These are phyloP conservation scores for Ogataea siamensis DNA, from an alignment of 805 yeast genomes.

Conservation along the genomic window DNA sequence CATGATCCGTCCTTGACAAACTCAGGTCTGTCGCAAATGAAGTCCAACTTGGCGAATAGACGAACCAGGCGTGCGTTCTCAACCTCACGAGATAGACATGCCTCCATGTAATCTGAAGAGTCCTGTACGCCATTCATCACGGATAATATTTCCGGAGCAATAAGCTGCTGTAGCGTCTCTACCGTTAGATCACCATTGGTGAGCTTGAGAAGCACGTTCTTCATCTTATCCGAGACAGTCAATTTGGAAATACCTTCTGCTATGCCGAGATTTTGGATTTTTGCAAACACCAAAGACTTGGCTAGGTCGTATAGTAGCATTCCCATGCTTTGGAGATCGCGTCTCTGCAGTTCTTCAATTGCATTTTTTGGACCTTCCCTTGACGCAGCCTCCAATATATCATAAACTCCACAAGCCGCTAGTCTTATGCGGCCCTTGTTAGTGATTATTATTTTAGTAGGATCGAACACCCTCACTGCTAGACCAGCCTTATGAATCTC, in stretches of 20 bases:
- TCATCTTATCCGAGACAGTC: conserved; percentile 45
- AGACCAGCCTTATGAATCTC: conserved; percentile 64
- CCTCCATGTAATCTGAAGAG: conserved; percentile 57
- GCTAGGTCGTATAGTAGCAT: conserved; percentile 56
- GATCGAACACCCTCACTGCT: conserved; percentile 59
- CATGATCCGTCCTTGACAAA: conserved; percentile 52
- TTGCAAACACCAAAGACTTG: conserved; percentile 29
- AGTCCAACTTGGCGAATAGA: conserved; percentile 75
- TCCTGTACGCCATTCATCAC: conserved; percentile 50
- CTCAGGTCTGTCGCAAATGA: conserved; percentile 74
- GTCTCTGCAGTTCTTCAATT: conserved; percentile 23
- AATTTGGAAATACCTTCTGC: conserved; percentile 28
- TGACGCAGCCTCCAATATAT: conserved; percentile 47
- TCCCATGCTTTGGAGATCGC: conserved; percentile 64
- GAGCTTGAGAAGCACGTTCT: conserved; percentile 41
- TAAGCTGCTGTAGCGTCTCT: conserved; percentile 37
- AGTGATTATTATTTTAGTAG: conserved; percentile 71
- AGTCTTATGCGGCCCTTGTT: conserved; percentile 69
- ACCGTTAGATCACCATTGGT: conserved; percentile 29
- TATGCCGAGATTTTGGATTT: conserved; percentile 19
- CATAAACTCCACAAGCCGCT: conserved; percentile 68
- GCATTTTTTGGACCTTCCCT: conserved; percentile 31
- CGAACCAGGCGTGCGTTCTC: conserved; percentile 89
- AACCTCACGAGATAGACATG: conserved; percentile 64
- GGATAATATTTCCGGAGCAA: conserved; percentile 45